These are phyloP conservation scores for Sarocladium oryzae DNA, from an alignment of 2,329 filamentous ascomycete species.

Conservation along the genomic window DNA sequence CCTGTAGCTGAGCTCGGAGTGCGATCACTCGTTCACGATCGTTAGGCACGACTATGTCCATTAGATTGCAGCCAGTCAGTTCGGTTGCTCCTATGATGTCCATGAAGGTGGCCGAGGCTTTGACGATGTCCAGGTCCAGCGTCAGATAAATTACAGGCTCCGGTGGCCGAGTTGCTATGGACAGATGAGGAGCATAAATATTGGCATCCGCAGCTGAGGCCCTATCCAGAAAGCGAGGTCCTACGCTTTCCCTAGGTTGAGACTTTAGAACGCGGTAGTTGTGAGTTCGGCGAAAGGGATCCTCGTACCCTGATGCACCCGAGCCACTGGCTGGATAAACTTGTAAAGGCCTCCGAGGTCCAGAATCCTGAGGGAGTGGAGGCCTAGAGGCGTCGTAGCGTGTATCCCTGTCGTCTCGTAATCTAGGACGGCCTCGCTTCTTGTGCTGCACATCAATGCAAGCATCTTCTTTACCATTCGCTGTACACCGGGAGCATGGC, in stretches of 20 bases:
- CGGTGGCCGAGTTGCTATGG: conserved; percentile 31
- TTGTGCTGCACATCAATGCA: conserved; percentile 84
- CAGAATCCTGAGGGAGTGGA: conserved; percentile 37
- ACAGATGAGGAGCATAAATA: conserved; percentile 38
- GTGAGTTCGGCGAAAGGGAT: conserved; percentile 37
- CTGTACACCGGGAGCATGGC: conserved; percentile 70
- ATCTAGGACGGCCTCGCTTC: conserved; percentile 70
- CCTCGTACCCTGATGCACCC: conserved; percentile 38
- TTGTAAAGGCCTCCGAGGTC: conserved; percentile 42
- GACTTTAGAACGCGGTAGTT: conserved; percentile 50
- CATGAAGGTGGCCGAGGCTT: conserved; percentile 47
- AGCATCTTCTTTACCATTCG: conserved; percentile 72
- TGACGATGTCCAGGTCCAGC: conserved; percentile 51
- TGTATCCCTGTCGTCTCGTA: conserved; percentile 64
- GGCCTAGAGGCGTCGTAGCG: conserved; percentile 48
- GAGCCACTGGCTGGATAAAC: conserved; percentile 41
- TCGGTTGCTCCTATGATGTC: conserved; percentile 46
- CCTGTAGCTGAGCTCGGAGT: conserved; percentile 46
- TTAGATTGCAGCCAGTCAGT: conserved; percentile 43
- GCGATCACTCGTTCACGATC: conserved; percentile 47
- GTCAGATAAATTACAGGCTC: conserved; percentile 54
- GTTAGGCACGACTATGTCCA: conserved; percentile 43
- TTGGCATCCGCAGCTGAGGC: conserved; percentile 40
- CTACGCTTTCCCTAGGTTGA: conserved; percentile 41
- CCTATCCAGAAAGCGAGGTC: conserved; percentile 45